Percentiles rank a stretch among this genome's conserved stretches.
phyloP scores from a whole-genome alignment of 2,329 filamentous ascomycete species.

The Trichoderma brevicompactum region DNA sequence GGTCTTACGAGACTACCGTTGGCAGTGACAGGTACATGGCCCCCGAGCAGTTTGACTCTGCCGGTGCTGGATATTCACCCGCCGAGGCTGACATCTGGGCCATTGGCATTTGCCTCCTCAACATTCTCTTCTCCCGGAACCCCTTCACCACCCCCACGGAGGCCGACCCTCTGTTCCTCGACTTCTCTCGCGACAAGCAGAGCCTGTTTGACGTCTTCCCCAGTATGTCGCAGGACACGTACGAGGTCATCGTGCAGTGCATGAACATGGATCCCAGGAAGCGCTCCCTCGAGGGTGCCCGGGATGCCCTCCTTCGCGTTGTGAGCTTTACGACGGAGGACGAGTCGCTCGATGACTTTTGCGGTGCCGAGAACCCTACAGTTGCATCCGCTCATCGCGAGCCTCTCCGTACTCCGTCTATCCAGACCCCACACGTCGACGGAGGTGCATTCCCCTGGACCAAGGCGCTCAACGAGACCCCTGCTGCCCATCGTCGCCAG shows the following conservation, averaged over 20 bases:
- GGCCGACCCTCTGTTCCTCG: constrained; percentile 88
- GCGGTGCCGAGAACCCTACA: constrained; percentile 75
- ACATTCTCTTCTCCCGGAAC: constrained; percentile 95
- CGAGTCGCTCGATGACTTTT: constrained; percentile 91
- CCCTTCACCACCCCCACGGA: constrained; percentile 90
- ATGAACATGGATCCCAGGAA: constrained; percentile 90
- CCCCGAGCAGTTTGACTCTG: constrained; percentile 94
- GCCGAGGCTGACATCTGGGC: constrained; percentile 96
- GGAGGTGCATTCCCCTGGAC: constrained; percentile 92
- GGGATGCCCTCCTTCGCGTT: constrained; percentile 76
- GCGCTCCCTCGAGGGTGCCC: constrained; percentile 78
- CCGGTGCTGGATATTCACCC: constrained; percentile 85
- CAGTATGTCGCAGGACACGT: constrained; percentile 98
- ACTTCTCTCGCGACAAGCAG: constrained; percentile 92
- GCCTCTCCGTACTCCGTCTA: constrained; percentile 91
- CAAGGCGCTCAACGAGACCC: constrained; percentile 80
- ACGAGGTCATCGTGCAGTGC: constrained; percentile 87
- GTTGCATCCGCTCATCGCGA: constrained; percentile 89
- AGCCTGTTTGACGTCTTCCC: constrained; percentile 98
- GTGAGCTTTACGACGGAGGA: constrained; percentile 94
- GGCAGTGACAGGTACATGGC: constrained; percentile 99
- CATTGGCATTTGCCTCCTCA: constrained; percentile 93
- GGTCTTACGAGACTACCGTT: constrained; percentile 91
- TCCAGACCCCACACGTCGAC: constrained; percentile 83
- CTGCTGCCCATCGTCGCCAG: constrained; percentile 68